Conservation (phyloP, 2,329 filamentous ascomycete genomes). For the Triangularia verruculosa region DNA sequence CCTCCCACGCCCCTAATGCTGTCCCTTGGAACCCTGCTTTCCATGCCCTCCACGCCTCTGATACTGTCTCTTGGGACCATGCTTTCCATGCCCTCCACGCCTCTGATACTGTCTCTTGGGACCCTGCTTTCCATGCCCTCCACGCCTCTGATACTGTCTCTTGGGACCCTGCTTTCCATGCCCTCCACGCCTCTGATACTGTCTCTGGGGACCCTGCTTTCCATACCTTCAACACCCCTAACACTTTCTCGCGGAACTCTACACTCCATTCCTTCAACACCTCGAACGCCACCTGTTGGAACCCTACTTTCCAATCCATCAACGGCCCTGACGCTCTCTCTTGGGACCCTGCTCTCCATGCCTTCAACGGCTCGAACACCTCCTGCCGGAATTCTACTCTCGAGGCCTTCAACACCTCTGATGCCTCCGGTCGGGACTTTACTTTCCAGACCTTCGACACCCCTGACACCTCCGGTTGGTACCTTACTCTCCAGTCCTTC, state of each 20-base stretch:
- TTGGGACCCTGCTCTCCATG: neutral
- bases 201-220: conserved; percentile 1
- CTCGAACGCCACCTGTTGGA: neutral
- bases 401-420: neutral
- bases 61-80: neutral
- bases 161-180: neutral
- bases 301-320: neutral
- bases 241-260: neutral
- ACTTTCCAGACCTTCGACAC: neutral
- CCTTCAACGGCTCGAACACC: neutral
- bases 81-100: neutral
- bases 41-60: neutral
- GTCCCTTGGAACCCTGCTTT: conserved; percentile 10
- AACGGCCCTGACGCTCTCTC: neutral
- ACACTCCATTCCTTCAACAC: neutral
- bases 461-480: neutral
- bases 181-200: neutral
- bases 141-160: neutral
- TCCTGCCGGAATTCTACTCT: neutral
- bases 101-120: neutral
- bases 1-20: conserved; percentile 6
- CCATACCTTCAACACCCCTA: neutral
- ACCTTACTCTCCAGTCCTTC: neutral
- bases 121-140: neutral
- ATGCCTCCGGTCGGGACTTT: neutral